A percentile compares a stretch with the other conserved stretches of the same genome.
phyloP scores from a whole-genome alignment of 768 basidiomycete genomes.

The Podaxis sp. region DNA sequence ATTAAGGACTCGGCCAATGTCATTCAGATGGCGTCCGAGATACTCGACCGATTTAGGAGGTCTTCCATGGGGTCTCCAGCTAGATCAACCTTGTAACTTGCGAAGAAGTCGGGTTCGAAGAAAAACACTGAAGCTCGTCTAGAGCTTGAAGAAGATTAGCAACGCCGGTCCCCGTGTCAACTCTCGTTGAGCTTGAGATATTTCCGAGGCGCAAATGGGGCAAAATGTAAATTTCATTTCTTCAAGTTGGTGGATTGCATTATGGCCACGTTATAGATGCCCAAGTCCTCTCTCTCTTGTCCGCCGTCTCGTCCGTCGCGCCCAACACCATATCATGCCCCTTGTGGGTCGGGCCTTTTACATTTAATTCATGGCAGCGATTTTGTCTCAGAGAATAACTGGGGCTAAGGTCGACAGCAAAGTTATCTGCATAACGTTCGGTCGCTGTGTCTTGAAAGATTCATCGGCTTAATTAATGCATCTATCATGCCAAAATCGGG shows the following conservation, averaged over 20 bases:
- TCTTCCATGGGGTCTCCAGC: background rate
- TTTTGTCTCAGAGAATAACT: background rate
- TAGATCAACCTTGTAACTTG: background rate
- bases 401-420: background rate
- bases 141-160: slow-evolving; percentile 7
- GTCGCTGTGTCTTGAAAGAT: background rate
- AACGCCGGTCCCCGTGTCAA: slow-evolving; percentile 1
- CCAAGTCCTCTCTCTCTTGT: background rate
- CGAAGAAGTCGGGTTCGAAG: slow-evolving; percentile 10
- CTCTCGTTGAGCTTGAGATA: background rate
- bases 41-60: slow-evolving; percentile 8
- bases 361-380: background rate
- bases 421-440: background rate
- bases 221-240: background rate
- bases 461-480: background rate
- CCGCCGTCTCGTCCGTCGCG: background rate
- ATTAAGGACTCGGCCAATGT: background rate
- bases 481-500: background rate
- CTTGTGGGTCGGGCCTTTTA: background rate
- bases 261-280: background rate
- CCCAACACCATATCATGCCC: background rate
- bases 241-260: background rate
- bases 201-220: slow-evolving; percentile 3
- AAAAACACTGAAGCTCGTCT: slow-evolving; percentile 1
- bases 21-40: background rate